Evolutionary conservation across 1,284 basidiomycete species (phyloP), one percentile per base, ranked within the genome.

Genomic region (Apiotrichum veenhuisii): DNA sequence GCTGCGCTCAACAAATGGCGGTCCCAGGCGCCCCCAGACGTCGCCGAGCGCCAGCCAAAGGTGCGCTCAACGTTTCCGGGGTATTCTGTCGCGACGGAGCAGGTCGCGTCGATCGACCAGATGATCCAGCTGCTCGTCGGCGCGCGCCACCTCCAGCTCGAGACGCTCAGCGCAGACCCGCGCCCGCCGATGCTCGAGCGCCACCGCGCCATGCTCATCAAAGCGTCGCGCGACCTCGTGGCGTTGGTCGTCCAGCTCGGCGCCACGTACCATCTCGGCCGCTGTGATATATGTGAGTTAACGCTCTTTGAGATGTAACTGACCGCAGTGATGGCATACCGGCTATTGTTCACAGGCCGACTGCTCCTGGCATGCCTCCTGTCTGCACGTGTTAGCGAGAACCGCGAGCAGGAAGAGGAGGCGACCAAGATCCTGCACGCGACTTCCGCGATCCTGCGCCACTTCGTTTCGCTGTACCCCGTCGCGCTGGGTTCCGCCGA

Each of bases 401-500:
- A 58, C 50, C 26, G 18, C n/a, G 11, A 22, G 1, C 58, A 63
- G 25, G 47, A 45, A 12, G 51, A 56, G 9, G 55, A 60, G 14
- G 55, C 61, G 1, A 53, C 52, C 15, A 53, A 57, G 10, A 54
- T 57, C 18, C 41, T 64, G 1, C 57, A 59, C 26, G 62, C 62
- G 1, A 45, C 52, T 4, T 54, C 57, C 2, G 50, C 58, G 2
- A 48, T 59, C 22, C 50, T 64, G 17, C 54, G 55, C 10, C 57
- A 58, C 38, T 55, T 64, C 23, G 59, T 58, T 0, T 37, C 58
- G 5, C 26, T 56, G 4, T 59, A 59, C 20, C 57, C 62, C 2
- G 56, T 61, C 30, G 57, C 62, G 4, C 37, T 61, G 3, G 62
- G 62, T 14, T 57, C 62, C 5, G 54, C 54, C 1, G 62, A 64